Base-by-base conservation (phyloP, 257 asterid genomes). In the Plantago ovata region DNA sequence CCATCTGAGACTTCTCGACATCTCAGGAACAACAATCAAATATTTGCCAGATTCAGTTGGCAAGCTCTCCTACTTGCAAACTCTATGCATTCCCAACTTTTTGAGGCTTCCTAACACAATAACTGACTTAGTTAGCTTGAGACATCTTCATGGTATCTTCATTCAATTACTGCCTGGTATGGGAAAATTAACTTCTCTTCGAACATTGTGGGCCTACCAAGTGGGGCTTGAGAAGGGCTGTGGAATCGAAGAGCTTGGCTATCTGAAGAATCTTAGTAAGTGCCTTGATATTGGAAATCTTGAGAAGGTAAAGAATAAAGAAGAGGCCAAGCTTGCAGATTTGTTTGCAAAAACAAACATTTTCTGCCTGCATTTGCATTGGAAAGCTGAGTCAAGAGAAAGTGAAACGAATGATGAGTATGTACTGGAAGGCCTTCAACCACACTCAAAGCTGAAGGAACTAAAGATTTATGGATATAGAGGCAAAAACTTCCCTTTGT, bases 341-440 rank as follows among this genome's bases (percentile, higher is more conserved):
- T 49, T 75, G 38, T 8, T 18, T 1, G 32, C 5, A 22, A 75
- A 67, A 50, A 7, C 22, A 9, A 41, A 51, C 2, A n/a, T 75
- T 19, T 1, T 6, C 3, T 0, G 50, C 28, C 15, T 76, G 21
- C 0, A 12, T 8, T 56, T 60, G 6, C 0, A 0, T 0, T 72
- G 81, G 72, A 8, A 9, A 7, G 2, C 1, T n/a, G n/a, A n/a
- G 3, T 33, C 53, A 2, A 64, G 57, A n/a, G 23, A 38, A 6
- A 24, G 57, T 9, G 15, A 44, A 2, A 9, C 3, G 9, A 21
- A 39, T 21, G 23, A 38, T 3, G 19, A 22, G 41, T 15, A 33
- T 50, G 60, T 76, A n/a, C 52, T 76, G 52, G 64, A 63, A 58
- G 74, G 71, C 39, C 80, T 75, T 10, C 58, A 60, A 53, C 72